A percentile compares a stretch with the other conserved stretches of the same genome.
phyloP scores from a whole-genome alignment of 148 eudicot genomes.

The Rhododendron vialii region DNA sequence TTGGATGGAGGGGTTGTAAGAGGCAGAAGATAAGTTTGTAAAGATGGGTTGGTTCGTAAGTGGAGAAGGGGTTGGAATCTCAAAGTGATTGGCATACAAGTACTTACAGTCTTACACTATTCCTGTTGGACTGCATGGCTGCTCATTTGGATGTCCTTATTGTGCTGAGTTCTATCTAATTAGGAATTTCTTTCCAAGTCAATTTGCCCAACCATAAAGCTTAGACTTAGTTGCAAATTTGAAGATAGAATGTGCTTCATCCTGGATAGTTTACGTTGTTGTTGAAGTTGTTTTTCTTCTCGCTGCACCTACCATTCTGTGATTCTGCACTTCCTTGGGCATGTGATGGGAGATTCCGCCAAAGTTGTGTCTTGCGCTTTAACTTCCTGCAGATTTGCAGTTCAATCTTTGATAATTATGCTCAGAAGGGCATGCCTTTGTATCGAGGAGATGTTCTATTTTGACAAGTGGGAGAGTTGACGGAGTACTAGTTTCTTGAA shows the following conservation, averaged over 20 bases:
- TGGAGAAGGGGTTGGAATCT: background rate
- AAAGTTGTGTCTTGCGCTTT: background rate
- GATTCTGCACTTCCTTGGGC: slow-evolving; percentile 2
- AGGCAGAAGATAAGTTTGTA: background rate
- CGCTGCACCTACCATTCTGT: background rate
- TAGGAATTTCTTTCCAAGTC: slow-evolving; percentile 1
- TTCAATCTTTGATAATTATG: background rate
- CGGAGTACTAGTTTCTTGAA: background rate
- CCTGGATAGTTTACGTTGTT: background rate
- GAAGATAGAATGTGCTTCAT: background rate
- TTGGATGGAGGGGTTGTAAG: background rate
- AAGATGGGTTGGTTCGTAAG: background rate
- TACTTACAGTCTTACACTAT: background rate
- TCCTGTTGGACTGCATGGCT: background rate
- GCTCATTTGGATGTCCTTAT: background rate
- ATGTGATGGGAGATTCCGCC: background rate
- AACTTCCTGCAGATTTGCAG: background rate
- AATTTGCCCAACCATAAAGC: background rate
- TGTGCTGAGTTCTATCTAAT: background rate
- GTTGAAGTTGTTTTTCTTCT: background rate
- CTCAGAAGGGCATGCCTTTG: background rate
- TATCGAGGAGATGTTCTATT: background rate
- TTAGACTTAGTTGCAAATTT: slow-evolving; percentile 3
- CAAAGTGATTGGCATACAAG: background rate
- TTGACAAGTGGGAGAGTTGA: background rate